A percentile compares a stretch with the other conserved stretches of the same genome.
Conservation (phyloP, 2,329 filamentous ascomycete genomes). For the Penicillium corylophilum region DNA sequence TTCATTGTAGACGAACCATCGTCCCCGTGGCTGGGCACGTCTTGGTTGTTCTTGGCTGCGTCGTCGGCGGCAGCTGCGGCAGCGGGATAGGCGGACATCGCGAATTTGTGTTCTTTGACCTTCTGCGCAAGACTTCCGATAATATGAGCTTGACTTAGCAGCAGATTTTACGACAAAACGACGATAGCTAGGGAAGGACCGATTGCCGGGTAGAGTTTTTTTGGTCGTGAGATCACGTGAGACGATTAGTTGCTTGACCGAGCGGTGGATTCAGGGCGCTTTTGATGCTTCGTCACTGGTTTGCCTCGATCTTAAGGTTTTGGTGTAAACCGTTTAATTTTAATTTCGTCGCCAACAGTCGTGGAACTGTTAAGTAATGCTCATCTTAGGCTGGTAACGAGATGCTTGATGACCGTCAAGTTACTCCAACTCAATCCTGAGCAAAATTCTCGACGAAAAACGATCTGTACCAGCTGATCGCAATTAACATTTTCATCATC, state of each 20-base stretch:
- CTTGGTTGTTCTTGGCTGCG: conserved; percentile 11
- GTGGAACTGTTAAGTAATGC: too few relatives aligned
- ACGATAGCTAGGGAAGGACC: background rate
- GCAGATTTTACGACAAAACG: background rate
- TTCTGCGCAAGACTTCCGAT: background rate
- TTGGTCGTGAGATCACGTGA: conserved; percentile 12
- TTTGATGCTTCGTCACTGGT: background rate
- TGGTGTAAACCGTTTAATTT: background rate
- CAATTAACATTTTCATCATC: conserved; percentile 48
- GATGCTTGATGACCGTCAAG: background rate
- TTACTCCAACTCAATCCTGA: background rate
- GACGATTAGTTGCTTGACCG: conserved; percentile 8
- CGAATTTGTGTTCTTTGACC: background rate
- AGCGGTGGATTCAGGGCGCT: background rate
- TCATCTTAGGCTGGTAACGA: too few relatives aligned
- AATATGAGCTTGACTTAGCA: background rate
- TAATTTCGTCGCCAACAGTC: background rate
- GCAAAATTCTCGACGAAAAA: background rate
- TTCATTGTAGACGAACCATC: conserved; percentile 15
- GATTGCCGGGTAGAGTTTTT: conserved; percentile 8
- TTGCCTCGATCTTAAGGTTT: background rate
- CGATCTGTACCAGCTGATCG: conserved; percentile 46
- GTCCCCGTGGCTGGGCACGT: conserved; percentile 5
- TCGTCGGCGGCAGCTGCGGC: background rate
- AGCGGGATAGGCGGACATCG: conserved; percentile 7